Percentiles rank a stretch among this genome's conserved stretches.
Conservation (phyloP, 2,329 filamentous ascomycete genomes). For the Diplocarpon rosae region DNA sequence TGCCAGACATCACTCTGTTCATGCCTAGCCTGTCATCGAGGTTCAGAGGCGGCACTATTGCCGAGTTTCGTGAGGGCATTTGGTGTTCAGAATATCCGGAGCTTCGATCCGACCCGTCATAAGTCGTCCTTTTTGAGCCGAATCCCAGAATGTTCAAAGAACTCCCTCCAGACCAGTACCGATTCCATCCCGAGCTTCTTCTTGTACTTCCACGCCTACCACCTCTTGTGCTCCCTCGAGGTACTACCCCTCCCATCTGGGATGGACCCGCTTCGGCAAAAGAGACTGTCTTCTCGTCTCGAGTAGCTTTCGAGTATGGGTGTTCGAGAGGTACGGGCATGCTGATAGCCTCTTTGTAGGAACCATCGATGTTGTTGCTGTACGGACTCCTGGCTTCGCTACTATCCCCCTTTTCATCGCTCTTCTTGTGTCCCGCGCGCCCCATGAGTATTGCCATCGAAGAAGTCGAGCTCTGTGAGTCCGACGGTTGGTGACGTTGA, state of each 20-base stretch:
- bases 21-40: slow-evolving; percentile 46
- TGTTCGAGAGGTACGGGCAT: slow-evolving; percentile 44
- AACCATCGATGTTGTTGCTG: slow-evolving; percentile 42
- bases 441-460: slow-evolving; percentile 59
- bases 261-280: slow-evolving; percentile 26
- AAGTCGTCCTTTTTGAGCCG: slow-evolving; percentile 33
- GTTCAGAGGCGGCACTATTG: slow-evolving; percentile 56
- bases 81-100: slow-evolving; percentile 41
- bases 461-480: slow-evolving; percentile 47
- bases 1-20: slow-evolving; percentile 52
- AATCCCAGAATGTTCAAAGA: slow-evolving; percentile 55
- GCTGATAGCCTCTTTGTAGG: slow-evolving; percentile 49
- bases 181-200: slow-evolving; percentile 64
- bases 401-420: slow-evolving; percentile 40
- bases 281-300: slow-evolving; percentile 25
- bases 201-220: slow-evolving; percentile 27
- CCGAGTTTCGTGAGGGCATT: slow-evolving; percentile 46
- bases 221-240: slow-evolving; percentile 16
- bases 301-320: neutral
- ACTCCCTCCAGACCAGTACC: slow-evolving; percentile 67
- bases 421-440: slow-evolving; percentile 38
- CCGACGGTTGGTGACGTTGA: slow-evolving; percentile 39
- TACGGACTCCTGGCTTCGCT: slow-evolving; percentile 40
- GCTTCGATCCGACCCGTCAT: slow-evolving; percentile 34
- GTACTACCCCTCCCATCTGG: slow-evolving; percentile 7